Percentiles rank a stretch among this genome's conserved stretches.
Conservation (phyloP, 1,284 basidiomycete species). For the Heliocybe sulcata region DNA sequence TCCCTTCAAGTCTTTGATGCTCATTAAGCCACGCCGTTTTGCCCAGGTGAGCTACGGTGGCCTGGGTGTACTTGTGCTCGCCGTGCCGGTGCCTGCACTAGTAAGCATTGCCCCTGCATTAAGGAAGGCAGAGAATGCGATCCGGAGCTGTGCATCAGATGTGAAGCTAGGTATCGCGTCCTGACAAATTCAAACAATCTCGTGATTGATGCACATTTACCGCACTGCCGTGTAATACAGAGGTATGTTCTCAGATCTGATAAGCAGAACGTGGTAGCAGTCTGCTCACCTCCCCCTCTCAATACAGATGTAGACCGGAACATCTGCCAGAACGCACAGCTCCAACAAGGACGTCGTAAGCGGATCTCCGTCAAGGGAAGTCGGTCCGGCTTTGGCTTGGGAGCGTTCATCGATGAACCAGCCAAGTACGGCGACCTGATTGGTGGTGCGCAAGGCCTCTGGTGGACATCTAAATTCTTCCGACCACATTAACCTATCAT, state of each 20-base stretch:
- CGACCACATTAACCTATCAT: background rate
- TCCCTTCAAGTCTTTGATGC: background rate
- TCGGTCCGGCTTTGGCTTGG: constrained; percentile 32
- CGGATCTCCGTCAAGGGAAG: constrained; percentile 27
- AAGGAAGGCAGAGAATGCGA: constrained; percentile 39
- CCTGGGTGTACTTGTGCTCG: constrained; percentile 32
- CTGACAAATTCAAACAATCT: background rate
- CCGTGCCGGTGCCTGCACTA: background rate
- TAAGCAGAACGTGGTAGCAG: background rate
- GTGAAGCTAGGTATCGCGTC: constrained; percentile 13
- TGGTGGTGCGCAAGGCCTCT: too few species aligned
- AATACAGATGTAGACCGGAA: constrained; percentile 15
- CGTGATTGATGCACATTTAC: background rate
- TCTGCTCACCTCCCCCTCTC: background rate
- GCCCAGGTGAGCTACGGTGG: constrained; percentile 32
- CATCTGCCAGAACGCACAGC: constrained; percentile 31
- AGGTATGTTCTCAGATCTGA: background rate
- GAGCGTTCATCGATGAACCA: constrained; percentile 39
- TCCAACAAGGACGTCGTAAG: constrained; percentile 37
- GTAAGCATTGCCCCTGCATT: constrained; percentile 35
- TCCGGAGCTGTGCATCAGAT: constrained; percentile 34
- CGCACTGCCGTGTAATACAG: background rate
- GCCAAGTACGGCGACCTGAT: constrained; percentile 35
- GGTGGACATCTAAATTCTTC: constrained; percentile 6
- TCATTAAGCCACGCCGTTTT: background rate